Conservation (phyloP, 2,329 filamentous ascomycete species). For the Talaromyces sp. region DNA sequence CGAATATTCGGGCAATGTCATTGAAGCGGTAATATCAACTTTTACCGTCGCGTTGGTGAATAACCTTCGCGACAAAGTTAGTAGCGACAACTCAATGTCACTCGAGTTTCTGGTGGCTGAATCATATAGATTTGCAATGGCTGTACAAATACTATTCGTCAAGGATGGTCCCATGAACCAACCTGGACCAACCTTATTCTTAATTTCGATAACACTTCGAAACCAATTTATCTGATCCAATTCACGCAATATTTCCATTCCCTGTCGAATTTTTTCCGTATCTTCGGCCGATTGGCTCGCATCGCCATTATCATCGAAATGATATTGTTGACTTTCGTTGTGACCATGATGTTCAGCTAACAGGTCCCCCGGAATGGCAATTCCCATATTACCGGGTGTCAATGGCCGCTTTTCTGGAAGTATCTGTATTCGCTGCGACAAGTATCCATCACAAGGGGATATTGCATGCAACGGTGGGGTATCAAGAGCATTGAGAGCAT, state of each 20-base stretch:
- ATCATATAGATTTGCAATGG: neutral
- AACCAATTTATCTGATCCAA: neutral
- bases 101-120: neutral
- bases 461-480: neutral
- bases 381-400: neutral
- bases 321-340: neutral
- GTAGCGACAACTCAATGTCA: neutral
- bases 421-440: neutral
- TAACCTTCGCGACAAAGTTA: neutral
- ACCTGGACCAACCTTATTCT: neutral
- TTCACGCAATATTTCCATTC: neutral
- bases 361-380: neutral
- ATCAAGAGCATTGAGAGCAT: neutral
- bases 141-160: neutral
- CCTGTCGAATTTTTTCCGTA: neutral
- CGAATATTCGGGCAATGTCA: slow-evolving; percentile 8
- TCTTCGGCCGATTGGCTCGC: neutral
- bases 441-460: neutral
- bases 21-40: neutral
- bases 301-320: neutral
- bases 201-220: neutral
- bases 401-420: neutral
- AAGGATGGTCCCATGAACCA: neutral
- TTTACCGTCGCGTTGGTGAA: neutral
- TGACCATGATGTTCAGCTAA: neutral